phyloP scores from a whole-genome alignment of 495 filamentous ascomycete species.

The Daldinia childiae region DNA sequence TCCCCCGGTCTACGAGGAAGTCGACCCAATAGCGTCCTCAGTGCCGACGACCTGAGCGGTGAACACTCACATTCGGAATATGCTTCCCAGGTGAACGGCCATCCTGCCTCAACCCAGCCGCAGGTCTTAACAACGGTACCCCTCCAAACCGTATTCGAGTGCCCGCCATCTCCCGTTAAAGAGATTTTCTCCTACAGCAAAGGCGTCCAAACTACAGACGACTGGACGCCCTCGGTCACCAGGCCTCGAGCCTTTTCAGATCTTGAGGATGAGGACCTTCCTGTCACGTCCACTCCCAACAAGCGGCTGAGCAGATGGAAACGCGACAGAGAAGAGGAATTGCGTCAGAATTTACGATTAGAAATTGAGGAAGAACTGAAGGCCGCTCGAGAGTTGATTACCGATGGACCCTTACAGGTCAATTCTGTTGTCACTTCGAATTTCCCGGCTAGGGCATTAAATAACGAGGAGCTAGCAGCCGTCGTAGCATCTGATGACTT shows the following conservation, averaged over 20 bases:
- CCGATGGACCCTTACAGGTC: slow-evolving; percentile 61
- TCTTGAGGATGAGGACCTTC: slow-evolving; percentile 61
- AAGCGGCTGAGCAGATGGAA: slow-evolving; percentile 80
- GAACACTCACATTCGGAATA: slow-evolving; percentile 72
- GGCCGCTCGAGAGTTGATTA: slow-evolving; percentile 66
- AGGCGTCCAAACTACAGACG: slow-evolving; percentile 83
- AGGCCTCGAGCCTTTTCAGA: slow-evolving; percentile 61
- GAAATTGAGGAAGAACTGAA: slow-evolving; percentile 95
- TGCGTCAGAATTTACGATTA: slow-evolving; percentile 80
- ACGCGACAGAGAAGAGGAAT: slow-evolving; percentile 84
- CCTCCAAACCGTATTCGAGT: slow-evolving; percentile 78
- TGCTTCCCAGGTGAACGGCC: slow-evolving; percentile 51
- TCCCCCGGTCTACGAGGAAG: slow-evolving; percentile 74
- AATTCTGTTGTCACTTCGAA: slow-evolving; percentile 55
- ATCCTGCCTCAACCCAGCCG: slow-evolving; percentile 44
- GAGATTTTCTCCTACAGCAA: slow-evolving; percentile 95
- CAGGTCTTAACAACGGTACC: slow-evolving; percentile 69
- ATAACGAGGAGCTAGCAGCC: slow-evolving; percentile 85
- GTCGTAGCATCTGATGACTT: slow-evolving; percentile 94
- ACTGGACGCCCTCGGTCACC: slow-evolving; percentile 64
- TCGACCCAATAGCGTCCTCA: slow-evolving; percentile 84
- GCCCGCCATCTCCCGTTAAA: slow-evolving; percentile 72
- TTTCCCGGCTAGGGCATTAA: slow-evolving; percentile 84
- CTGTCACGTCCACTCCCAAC: slow-evolving; percentile 57
- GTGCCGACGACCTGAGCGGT: slow-evolving; percentile 75